phyloP scores from a whole-genome alignment of 2,329 filamentous ascomycete species.

The Neonectria faginata region DNA sequence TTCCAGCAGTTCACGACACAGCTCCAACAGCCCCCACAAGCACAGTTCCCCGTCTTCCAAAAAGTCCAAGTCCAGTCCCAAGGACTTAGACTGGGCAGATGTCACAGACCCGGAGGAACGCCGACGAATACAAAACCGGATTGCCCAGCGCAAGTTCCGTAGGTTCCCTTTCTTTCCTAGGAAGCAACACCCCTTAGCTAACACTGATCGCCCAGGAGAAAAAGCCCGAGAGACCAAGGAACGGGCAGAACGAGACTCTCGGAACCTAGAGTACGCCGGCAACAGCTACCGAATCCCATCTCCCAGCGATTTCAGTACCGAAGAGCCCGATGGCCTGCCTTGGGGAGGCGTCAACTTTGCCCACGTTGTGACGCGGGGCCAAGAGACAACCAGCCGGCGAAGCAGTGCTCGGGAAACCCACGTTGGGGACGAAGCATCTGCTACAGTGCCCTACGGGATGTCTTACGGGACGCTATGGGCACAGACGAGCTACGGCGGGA shows the following conservation, averaged over 20 bases:
- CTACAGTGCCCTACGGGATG: constrained; percentile 44
- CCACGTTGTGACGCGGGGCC: constrained; percentile 63
- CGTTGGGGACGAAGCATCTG: constrained; percentile 50
- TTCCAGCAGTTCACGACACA: constrained; percentile 38
- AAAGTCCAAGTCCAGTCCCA: constrained; percentile 56
- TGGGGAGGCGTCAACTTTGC: constrained; percentile 78
- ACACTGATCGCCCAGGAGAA: constrained; percentile 64
- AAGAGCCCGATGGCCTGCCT: constrained; percentile 73
- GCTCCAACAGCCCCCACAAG: constrained; percentile 45
- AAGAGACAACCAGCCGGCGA: constrained; percentile 60
- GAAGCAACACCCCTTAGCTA: constrained; percentile 9
- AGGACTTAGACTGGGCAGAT: constrained; percentile 74
- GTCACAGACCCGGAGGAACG: constrained; percentile 78
- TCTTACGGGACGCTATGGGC: constrained; percentile 42
- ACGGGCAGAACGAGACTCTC: constrained; percentile 69
- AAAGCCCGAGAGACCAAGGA: constrained; percentile 77
- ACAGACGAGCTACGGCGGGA: constrained; percentile 51
- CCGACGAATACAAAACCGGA: constrained; percentile 79
- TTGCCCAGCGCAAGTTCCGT: constrained; percentile 83
- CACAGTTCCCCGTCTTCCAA: constrained; percentile 49
- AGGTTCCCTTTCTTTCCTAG: constrained; percentile 48
- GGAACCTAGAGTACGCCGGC: constrained; percentile 73
- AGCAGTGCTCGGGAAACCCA: constrained; percentile 56
- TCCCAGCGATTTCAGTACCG: constrained; percentile 64
- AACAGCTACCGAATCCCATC: constrained; percentile 73